These are phyloP conservation scores for Phytophthora fragariae DNA, from an alignment of 352 stramenopile species.

Conservation along the genomic window DNA sequence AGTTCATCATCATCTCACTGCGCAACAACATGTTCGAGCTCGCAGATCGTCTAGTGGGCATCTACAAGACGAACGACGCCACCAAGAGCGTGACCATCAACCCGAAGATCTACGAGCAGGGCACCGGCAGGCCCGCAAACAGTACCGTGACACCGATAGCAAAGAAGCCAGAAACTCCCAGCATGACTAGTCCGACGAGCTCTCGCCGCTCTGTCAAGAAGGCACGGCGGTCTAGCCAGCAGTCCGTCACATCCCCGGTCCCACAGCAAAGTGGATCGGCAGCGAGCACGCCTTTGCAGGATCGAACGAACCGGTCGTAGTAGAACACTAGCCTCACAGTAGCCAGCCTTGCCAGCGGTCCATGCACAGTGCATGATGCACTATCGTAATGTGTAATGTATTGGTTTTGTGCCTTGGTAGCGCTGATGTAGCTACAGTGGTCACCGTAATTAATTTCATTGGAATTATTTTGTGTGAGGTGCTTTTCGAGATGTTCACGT, in stretches of 20 bases:
- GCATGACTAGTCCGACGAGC: slow-evolving; percentile 35
- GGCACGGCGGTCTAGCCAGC: slow-evolving; percentile 42
- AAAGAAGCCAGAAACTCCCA: slow-evolving; percentile 34
- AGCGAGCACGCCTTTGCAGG: slow-evolving; percentile 43
- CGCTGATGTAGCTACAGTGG: neutral
- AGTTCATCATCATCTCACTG: slow-evolving; percentile 99
- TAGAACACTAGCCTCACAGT: slow-evolving; percentile 6
- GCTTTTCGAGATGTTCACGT: too few relatives aligned
- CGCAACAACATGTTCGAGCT: slow-evolving; percentile 99
- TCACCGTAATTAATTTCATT: too few relatives aligned
- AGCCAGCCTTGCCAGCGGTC: neutral
- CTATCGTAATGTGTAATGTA: slow-evolving; percentile 8
- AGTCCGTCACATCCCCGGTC: slow-evolving; percentile 33
- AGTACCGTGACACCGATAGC: slow-evolving; percentile 26
- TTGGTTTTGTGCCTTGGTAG: neutral
- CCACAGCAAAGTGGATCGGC: slow-evolving; percentile 21
- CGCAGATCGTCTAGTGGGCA: slow-evolving; percentile 98
- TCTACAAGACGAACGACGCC: slow-evolving; percentile 99
- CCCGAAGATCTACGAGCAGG: slow-evolving; percentile 89
- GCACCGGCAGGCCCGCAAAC: slow-evolving; percentile 25
- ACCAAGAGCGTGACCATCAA: slow-evolving; percentile 99
- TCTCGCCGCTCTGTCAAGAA: slow-evolving; percentile 41
- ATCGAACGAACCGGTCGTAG: slow-evolving; percentile 53
- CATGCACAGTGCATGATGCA: neutral
- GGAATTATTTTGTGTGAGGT: too few relatives aligned